Evolutionary conservation across 2,329 filamentous ascomycete genomes (phyloP), one percentile per base, ranked within the genome.

Genomic region (Trichoderma cornu-damae): DNA sequence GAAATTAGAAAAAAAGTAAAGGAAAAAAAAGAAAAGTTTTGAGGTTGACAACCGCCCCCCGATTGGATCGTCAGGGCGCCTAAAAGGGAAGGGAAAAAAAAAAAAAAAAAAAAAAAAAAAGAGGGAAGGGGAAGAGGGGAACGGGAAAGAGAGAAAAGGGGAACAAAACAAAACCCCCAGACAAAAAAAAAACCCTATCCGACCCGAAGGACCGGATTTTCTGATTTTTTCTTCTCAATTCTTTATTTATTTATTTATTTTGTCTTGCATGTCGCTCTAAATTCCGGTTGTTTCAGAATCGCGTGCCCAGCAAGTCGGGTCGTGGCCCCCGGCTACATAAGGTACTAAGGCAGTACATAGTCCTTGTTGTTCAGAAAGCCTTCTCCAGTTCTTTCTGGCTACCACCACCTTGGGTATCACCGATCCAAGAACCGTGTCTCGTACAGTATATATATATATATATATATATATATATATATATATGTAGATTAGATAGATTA

Each of bases 201-300:
- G 58, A 60, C 56, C 62, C 62, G 57, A 55, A 52, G 59, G 57
- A 54, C 38, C 61, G 57, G 62, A 50, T 48, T 62, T n/a, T 42
- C n/a, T 62, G 59, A 61, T 58, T 59, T 60, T 46, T n/a, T n/a
- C n/a, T n/a, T n/a, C n/a, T n/a, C n/a, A n/a, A n/a, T n/a, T n/a
- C n/a, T n/a, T n/a, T n/a, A n/a, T n/a, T n/a, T n/a, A n/a, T n/a
- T n/a, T n/a, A n/a, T n/a, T n/a, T n/a, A n/a, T n/a, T n/a, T 58
- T 57, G 54, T 50, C 44, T 47, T 57, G 57, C 53, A 57, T 51
- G 58, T 40, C 58, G 57, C 51, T 38, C 28, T 9, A 8, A 57
- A 50, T 49, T 49, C 52, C 46, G 44, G 35, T 16, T 38, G 57
- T 59, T 59, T 59, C 57, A 59, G 51, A 56, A 37, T 56, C 46